Evolutionary conservation across 495 filamentous ascomycete species (phyloP), one percentile per base, ranked within the genome.

Genomic region (Neurospora pannonica): DNA sequence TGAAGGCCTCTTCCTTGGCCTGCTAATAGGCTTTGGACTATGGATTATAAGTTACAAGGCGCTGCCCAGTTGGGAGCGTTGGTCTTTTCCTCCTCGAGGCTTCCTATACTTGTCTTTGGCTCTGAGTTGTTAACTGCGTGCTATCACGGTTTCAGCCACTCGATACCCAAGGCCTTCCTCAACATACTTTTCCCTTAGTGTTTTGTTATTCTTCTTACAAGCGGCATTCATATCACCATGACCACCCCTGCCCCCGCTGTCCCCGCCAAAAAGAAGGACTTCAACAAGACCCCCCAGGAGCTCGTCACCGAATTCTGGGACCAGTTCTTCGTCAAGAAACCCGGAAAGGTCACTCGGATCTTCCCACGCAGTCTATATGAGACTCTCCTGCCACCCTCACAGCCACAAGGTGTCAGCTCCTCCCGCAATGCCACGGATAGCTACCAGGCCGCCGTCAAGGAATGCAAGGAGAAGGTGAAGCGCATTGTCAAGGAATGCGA

Each of bases 401-500:
- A 76, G 31, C 74, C 75, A 19, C 71, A 73, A 15, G 79, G 79
- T 42, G 48, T 71, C 19, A 72, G 72, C 70, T 79, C 77, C 6
- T 62, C 73, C 42, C 79, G 78, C 72, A 82, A 82, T 70, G 80
- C 80, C 10, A 78, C 78, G 71, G 79, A 80, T 46, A 89, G 87
- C 17, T 93, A 92, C 74, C 87, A 92, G 73, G 85, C 92, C 73
- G 92, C 92, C 1, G 85, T 83, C 36, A 83, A 82, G 13, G 87
- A 88, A 74, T 95, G 92, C 80, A 81, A 82, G 70, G 84, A 84
- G 54, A 90, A 91, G 69, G 92, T 94, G 8, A 84, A 87, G 37
- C 90, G 90, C 72, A 94, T 94, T 76, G 86, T 89, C 15, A 88
- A 85, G 73, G 92, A 94, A 79, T 94, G 92, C 81, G 79, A 87